Conservation (phyloP, 2,329 filamentous ascomycete species). For the Pseudocercospora cruenta region DNA sequence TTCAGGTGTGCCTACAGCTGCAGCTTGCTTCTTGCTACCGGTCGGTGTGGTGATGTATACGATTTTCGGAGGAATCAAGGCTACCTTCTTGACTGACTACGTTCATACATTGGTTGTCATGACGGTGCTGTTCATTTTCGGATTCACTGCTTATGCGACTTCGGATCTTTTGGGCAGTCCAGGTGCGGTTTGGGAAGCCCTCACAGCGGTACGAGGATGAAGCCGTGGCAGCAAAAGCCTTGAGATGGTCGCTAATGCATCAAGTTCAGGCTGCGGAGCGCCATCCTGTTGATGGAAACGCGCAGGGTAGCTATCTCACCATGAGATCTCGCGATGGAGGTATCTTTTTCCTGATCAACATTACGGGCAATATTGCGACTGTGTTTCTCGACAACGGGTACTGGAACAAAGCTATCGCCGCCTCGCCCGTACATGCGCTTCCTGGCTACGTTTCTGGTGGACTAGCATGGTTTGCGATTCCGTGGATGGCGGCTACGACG, state of each 20-base stretch:
- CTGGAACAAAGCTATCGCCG: conserved; percentile 50
- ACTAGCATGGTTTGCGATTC: conserved; percentile 54
- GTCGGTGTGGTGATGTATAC: conserved; percentile 43
- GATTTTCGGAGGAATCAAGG: conserved; percentile 43
- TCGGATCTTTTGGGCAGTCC: conserved; percentile 45
- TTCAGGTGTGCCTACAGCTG: conserved; percentile 49
- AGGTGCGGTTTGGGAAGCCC: conserved; percentile 41
- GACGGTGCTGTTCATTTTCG: conserved; percentile 49
- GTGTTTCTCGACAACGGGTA: conserved; percentile 52
- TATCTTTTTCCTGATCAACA: conserved; percentile 26
- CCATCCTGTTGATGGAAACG: conserved; percentile 42
- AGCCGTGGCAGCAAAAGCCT: background rate
- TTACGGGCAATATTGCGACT: conserved; percentile 24
- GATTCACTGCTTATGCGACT: conserved; percentile 46
- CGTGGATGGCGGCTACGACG: conserved; percentile 51
- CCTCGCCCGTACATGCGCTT: conserved; percentile 41
- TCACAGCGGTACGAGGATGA: background rate
- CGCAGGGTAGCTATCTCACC: conserved; percentile 45
- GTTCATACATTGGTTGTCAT: conserved; percentile 46
- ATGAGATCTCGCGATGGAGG: conserved; percentile 37
- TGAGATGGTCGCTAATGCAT: conserved; percentile 34
- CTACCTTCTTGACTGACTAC: conserved; percentile 47
- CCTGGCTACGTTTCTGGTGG: conserved; percentile 45
- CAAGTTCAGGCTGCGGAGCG: conserved; percentile 33
- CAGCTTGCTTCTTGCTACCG: conserved; percentile 48